Evolutionary conservation across 257 asterid species (phyloP).

Genomic region (Buddleja alternifolia): DNA sequence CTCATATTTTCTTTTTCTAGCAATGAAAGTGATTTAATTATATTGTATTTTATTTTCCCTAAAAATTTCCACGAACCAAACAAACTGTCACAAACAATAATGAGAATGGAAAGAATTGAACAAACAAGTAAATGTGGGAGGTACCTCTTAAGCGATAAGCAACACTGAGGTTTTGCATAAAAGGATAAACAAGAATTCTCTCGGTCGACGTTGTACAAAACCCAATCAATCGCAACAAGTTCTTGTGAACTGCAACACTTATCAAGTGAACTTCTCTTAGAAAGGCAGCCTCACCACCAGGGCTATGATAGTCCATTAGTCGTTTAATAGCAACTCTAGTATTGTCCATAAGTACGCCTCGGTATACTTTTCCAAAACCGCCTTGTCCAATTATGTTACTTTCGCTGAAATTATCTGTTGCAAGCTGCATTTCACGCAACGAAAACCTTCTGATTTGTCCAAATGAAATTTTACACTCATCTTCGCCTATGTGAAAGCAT

Average conservation of each 20-base stretch:
- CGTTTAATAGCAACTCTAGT: conserved; percentile 81
- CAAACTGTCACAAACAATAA: no score
- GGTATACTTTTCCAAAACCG: conserved; percentile 88
- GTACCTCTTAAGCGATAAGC: conserved; percentile 89
- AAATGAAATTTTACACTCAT: conserved; percentile 61
- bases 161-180: conserved; percentile 86
- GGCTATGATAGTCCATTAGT: conserved; percentile 69
- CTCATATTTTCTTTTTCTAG: no score
- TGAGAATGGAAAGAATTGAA: no score
- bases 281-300: conserved; percentile 94
- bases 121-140: not conserved
- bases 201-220: conserved; percentile 78
- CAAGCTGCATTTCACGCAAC: conserved; percentile 77
- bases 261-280: conserved; percentile 75
- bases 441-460: conserved; percentile 83
- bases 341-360: conserved; percentile 62
- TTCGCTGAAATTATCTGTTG: conserved; percentile 73
- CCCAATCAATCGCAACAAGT: conserved; percentile 79
- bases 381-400: conserved; percentile 82
- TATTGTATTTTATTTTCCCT: no score
- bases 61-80: no score
- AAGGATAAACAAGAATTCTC: conserved; percentile 85
- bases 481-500: conserved; percentile 54
- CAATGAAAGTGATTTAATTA: no score
- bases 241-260: conserved; percentile 85